These are phyloP conservation scores for Inonotus hispidus DNA, from an alignment of 1,284 basidiomycete species.

Conservation along the genomic window DNA sequence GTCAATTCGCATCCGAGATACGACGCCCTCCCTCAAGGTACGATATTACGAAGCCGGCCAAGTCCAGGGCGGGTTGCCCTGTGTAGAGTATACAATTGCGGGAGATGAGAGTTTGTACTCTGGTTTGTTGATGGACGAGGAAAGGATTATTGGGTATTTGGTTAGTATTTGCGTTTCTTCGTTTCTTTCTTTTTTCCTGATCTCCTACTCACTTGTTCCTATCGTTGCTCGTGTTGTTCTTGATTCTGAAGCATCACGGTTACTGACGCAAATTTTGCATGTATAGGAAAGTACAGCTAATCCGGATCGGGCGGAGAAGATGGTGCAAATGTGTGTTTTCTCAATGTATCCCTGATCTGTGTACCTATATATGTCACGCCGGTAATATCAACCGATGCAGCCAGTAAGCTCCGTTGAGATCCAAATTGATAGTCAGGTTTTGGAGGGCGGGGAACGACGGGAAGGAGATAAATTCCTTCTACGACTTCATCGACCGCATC, in stretches of 20 bases:
- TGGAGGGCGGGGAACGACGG: no score
- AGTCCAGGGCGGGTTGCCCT: background rate
- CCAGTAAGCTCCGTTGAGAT: no score
- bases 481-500: no score
- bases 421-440: no score
- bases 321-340: slow-evolving; percentile 1
- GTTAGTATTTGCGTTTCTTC: slow-evolving; percentile 3
- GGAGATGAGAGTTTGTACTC: background rate
- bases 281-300: background rate
- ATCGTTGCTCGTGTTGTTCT: no score
- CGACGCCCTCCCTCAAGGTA: background rate
- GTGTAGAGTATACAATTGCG: slow-evolving; percentile 3
- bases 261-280: background rate
- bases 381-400: no score
- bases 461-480: no score
- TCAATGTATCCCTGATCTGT: slow-evolving; percentile 10
- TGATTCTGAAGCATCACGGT: background rate
- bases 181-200: background rate
- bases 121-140: slow-evolving; percentile 9
- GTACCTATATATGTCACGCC: no score
- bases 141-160: slow-evolving; percentile 10
- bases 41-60: background rate
- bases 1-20: background rate
- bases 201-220: background rate
- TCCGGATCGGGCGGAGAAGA: background rate